phyloP scores from a whole-genome alignment of 345 rosid genomes.

The Capsella bursapastoris region DNA sequence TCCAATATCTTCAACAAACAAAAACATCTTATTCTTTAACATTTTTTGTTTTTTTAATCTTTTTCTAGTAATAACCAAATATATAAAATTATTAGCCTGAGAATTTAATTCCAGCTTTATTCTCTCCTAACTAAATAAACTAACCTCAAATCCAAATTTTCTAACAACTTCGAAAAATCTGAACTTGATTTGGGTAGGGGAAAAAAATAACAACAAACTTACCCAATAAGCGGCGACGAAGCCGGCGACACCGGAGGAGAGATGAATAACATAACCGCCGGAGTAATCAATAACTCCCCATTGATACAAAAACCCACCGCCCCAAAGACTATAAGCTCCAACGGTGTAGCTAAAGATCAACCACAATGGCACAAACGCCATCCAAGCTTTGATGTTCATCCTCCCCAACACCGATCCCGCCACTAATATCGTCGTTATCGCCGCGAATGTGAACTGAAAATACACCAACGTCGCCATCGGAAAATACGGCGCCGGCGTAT shows the following conservation, averaged over 20 bases:
- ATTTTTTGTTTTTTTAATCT: neutral
- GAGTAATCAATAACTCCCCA: conserved; percentile 91
- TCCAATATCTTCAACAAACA: conserved; percentile 21
- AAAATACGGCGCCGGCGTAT: conserved; percentile 45
- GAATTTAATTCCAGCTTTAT: conserved; percentile 21
- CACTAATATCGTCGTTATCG: conserved; percentile 68
- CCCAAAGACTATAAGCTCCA: conserved; percentile 82
- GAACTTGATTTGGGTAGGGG: neutral
- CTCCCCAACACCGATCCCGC: conserved; percentile 85
- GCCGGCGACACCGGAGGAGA: conserved; percentile 76
- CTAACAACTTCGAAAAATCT: neutral
- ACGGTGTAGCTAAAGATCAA: conserved; percentile 73
- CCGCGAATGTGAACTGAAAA: conserved; percentile 81
- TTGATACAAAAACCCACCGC: conserved; percentile 75
- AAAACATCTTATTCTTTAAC: neutral
- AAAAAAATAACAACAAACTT: neutral
- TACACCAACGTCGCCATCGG: conserved; percentile 82
- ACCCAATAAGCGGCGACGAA: conserved; percentile 90
- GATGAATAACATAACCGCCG: conserved; percentile 84
- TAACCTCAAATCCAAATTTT: neutral
- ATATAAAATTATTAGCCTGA: neutral
- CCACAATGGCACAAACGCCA: conserved; percentile 90
- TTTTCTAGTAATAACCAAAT: neutral
- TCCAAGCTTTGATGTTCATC: conserved; percentile 83
- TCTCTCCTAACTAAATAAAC: conserved; percentile 28